A percentile compares a stretch with the other conserved stretches of the same genome.
Conservation (phyloP, 2,329 filamentous ascomycete species). For the Penicillium oxalicum region DNA sequence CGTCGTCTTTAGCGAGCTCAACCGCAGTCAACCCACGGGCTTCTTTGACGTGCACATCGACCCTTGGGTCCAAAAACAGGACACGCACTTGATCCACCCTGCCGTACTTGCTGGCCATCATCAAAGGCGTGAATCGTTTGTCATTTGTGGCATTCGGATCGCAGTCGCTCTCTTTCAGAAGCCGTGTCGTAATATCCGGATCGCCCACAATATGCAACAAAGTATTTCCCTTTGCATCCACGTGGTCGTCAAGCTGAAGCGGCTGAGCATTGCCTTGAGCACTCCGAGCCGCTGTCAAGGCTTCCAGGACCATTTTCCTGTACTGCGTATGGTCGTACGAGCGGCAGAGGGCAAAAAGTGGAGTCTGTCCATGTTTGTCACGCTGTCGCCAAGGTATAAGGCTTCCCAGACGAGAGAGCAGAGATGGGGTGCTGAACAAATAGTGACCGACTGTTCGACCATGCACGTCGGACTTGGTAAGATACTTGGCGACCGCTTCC, state of each 20-base stretch:
- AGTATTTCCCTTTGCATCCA: slow-evolving; percentile 89
- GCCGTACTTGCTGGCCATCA: slow-evolving; percentile 98
- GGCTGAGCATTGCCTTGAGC: slow-evolving; percentile 71
- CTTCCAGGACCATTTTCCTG: slow-evolving; percentile 76
- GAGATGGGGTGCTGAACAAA: slow-evolving; percentile 78
- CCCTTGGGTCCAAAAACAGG: slow-evolving; percentile 78
- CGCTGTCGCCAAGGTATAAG: slow-evolving; percentile 82
- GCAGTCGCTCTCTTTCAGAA: slow-evolving; percentile 81
- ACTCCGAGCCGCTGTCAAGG: slow-evolving; percentile 64
- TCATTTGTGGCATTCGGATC: slow-evolving; percentile 95
- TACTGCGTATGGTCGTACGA: slow-evolving; percentile 93
- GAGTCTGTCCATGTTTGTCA: slow-evolving; percentile 97
- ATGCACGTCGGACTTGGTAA: slow-evolving; percentile 71
- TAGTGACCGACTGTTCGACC: slow-evolving; percentile 93
- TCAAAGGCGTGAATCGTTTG: slow-evolving; percentile 87
- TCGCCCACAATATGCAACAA: slow-evolving; percentile 94
- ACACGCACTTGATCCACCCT: slow-evolving; percentile 86
- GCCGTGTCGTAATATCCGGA: slow-evolving; percentile 64
- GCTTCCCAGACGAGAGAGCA: slow-evolving; percentile 71
- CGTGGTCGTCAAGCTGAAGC: slow-evolving; percentile 87
- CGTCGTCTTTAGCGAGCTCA: slow-evolving; percentile 95
- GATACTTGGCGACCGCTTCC: slow-evolving; percentile 58
- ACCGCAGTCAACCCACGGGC: slow-evolving; percentile 85
- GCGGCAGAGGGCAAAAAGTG: slow-evolving; percentile 86
- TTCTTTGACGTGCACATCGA: slow-evolving; percentile 80